phyloP scores from a whole-genome alignment of 225 moss, liverwort and hornwort genomes.

The Sphagnum tenellum region DNA sequence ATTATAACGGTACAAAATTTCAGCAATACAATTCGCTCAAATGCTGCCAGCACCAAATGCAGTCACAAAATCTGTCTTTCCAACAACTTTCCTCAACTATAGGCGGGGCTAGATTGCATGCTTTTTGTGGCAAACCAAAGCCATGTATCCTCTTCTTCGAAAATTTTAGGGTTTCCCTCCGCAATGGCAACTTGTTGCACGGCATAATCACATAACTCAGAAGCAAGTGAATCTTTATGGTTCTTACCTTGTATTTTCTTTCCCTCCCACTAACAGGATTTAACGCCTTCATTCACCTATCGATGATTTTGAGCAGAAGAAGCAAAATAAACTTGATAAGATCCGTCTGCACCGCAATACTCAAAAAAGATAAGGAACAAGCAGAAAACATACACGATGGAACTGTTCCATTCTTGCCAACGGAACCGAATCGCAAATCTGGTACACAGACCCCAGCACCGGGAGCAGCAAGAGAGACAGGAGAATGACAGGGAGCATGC shows the following conservation, averaged over 20 bases:
- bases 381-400: conserved; percentile 20
- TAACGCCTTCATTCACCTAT: background rate
- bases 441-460: conserved; percentile 27
- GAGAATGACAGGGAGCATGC: no score
- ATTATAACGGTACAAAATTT: no score
- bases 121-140: no score
- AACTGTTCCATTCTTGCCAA: conserved; percentile 44
- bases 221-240: background rate
- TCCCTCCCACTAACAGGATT: background rate
- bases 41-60: no score
- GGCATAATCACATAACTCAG: background rate
- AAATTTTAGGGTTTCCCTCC: no score
- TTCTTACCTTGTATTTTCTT: background rate
- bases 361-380: background rate
- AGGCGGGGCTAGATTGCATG: no score
- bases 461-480: no score
- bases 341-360: background rate
- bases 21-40: no score
- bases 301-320: background rate
- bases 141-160: no score
- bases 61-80: no score
- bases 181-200: background rate
- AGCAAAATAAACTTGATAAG: background rate
- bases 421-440: conserved; percentile 55
- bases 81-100: no score